phyloP scores from a whole-genome alignment of 257 asterid species.

The Phtheirospermum japonicum region DNA sequence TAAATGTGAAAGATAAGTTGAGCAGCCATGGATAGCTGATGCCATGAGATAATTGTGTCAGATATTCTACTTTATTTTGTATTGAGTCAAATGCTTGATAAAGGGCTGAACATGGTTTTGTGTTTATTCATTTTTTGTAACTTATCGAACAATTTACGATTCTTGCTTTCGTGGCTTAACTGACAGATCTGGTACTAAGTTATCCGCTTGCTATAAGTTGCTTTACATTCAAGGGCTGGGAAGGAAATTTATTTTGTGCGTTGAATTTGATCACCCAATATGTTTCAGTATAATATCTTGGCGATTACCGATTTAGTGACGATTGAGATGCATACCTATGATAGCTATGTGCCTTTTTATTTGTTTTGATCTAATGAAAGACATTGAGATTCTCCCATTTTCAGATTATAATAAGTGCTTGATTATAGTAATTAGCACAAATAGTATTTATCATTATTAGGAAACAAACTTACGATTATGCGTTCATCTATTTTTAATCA shows the following conservation, averaged over 20 bases:
- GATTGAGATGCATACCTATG: background rate
- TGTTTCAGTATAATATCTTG: background rate
- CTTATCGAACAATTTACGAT: background rate
- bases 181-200: background rate
- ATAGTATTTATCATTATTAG: background rate
- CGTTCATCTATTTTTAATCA: background rate
- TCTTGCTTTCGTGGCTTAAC: background rate
- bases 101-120: background rate
- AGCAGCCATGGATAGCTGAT: background rate
- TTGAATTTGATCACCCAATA: background rate
- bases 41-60: constrained; percentile 3
- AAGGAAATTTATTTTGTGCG: background rate
- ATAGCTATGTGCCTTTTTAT: background rate
- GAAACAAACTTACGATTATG: background rate
- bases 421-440: background rate
- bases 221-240: background rate
- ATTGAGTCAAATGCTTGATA: background rate
- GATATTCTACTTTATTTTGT: background rate
- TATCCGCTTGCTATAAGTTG: background rate
- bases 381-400: background rate
- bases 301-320: background rate
- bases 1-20: background rate
- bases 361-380: background rate
- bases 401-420: background rate
- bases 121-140: no score